A percentile compares a stretch with the other conserved stretches of the same genome.
These are phyloP conservation scores for Dictyostelium purpureum DNA, from an alignment of 78 protist species.

Conservation along the genomic window DNA sequence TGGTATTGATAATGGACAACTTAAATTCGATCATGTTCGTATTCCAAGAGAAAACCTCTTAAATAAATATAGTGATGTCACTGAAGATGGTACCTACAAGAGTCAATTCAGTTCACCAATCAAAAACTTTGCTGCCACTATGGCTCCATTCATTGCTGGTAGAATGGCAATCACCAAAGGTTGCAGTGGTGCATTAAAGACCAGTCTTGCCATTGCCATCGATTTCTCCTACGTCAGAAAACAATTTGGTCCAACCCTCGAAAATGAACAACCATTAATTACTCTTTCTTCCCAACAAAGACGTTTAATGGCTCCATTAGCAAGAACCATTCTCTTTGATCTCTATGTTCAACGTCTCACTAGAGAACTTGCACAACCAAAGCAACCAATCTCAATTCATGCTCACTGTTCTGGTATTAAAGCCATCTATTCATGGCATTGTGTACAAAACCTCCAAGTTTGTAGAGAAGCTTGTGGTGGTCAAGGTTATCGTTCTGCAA, in stretches of 20 bases:
- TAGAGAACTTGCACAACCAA: not conserved
- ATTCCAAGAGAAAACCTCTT: slow-evolving; percentile 81
- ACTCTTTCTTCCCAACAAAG: slow-evolving; percentile 51
- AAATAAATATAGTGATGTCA: slow-evolving; percentile 73
- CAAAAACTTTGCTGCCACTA: slow-evolving; percentile 30
- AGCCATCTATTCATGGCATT: slow-evolving; percentile 30
- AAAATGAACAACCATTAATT: slow-evolving; percentile 41
- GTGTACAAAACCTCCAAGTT: not conserved
- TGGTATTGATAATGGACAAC: slow-evolving; percentile 85
- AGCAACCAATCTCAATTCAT: not conserved
- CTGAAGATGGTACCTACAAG: slow-evolving; percentile 54
- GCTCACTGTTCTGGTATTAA: slow-evolving; percentile 43
- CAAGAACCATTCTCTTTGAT: slow-evolving; percentile 11
- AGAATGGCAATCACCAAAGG: slow-evolving; percentile 6
- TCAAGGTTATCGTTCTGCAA: slow-evolving; percentile 60
- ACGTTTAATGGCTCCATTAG: slow-evolving; percentile 39
- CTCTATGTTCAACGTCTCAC: slow-evolving; percentile 1
- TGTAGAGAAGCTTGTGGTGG: slow-evolving; percentile 78
- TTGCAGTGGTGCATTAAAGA: slow-evolving; percentile 5
- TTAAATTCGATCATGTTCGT: slow-evolving; percentile 59
- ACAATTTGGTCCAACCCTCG: slow-evolving; percentile 63
- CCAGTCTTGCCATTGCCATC: slow-evolving; percentile 46
- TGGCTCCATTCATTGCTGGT: slow-evolving; percentile 47
- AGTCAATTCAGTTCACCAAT: slow-evolving; percentile 16
- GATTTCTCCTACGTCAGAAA: slow-evolving; percentile 27